A percentile compares a stretch with the other conserved stretches of the same genome.
phyloP scores from a whole-genome alignment of 1,284 basidiomycete genomes.

The Pisolithus thermaeus region DNA sequence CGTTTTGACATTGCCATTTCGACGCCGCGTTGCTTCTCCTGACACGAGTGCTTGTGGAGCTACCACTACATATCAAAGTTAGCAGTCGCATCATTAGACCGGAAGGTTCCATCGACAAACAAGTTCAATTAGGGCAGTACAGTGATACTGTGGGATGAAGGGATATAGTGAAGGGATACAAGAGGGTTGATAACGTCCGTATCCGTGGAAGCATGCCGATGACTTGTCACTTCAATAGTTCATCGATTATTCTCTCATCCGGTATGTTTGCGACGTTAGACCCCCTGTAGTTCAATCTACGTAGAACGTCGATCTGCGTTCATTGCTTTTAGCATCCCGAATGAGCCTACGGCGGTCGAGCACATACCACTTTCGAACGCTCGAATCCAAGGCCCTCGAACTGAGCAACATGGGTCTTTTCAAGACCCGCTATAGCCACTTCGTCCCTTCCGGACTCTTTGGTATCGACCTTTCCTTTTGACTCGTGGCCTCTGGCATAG shows the following conservation, averaged over 20 bases:
- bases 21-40: conserved; percentile 4
- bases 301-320: conserved; percentile 78
- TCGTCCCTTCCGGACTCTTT: conserved; percentile 42
- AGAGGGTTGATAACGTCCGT: conserved; percentile 13
- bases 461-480: conserved; percentile 33
- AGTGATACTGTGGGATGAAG: conserved; percentile 16
- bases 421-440: conserved; percentile 70
- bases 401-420: conserved; percentile 66
- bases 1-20: neutral
- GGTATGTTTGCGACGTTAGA: conserved; percentile 54
- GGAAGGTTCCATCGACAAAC: conserved; percentile 9
- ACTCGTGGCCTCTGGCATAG: conserved; percentile 71
- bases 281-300: conserved; percentile 89
- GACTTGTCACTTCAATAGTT: conserved; percentile 42
- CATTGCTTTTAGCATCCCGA: neutral
- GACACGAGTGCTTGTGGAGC: neutral
- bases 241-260: conserved; percentile 56
- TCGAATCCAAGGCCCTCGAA: conserved; percentile 74
- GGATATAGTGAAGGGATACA: conserved; percentile 20
- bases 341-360: neutral
- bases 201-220: conserved; percentile 23
- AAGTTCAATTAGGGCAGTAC: conserved; percentile 19
- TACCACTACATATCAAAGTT: conserved; percentile 2
- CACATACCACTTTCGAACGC: conserved; percentile 68
- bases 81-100: conserved; percentile 9